Evolutionary conservation across 495 filamentous ascomycete genomes (phyloP), one percentile per base, ranked within the genome.

Genomic region (Neurospora sp.): DNA sequence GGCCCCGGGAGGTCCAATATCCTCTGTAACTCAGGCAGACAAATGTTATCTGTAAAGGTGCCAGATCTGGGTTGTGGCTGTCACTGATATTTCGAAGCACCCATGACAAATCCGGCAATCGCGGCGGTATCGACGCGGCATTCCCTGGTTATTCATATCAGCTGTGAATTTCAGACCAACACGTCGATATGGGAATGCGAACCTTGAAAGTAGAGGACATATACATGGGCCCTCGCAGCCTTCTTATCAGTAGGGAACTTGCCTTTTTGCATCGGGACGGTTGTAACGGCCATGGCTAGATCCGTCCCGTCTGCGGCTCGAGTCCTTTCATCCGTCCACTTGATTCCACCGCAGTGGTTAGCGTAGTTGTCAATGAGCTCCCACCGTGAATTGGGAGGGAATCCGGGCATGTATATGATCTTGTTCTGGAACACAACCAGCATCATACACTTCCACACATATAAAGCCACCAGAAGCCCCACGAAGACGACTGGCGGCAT

Each of bases 361-460:
- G 80, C 81, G 77, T 93, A 93, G 69, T 91, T 87, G 3, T 79
- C 76, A 37, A 94, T 90, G 61, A 77, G 88, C 78, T 91, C 88
- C 39, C 83, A 73, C 9, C 88, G 82, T 0, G 87, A 80, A 76
- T 83, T 86, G 2, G 91, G 91, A 12, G 91, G 91, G 9, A 93
- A 74, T 40, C 88, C 89, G 0, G 92, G 90, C 81, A 94, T 92
- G 80, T 94, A 94, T 68, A 95, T 89, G 72, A 96, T 93, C 73
- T 93, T 92, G 77, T 94, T 92, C 80, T 94, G 93, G 77, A 95
- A 90, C 6, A 91, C 74, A 22, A 95, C 84, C 81, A 94, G 88
- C 91, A 94, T 92, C 71, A 90, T 78, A 74, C 91, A 94, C 82
- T 96, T 94, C 87, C 91, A 94, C 0, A 86, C 85, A 90, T 91